phyloP scores from a whole-genome alignment of 2,329 filamentous ascomycete species.

The Arthrobotrys sinensis region DNA sequence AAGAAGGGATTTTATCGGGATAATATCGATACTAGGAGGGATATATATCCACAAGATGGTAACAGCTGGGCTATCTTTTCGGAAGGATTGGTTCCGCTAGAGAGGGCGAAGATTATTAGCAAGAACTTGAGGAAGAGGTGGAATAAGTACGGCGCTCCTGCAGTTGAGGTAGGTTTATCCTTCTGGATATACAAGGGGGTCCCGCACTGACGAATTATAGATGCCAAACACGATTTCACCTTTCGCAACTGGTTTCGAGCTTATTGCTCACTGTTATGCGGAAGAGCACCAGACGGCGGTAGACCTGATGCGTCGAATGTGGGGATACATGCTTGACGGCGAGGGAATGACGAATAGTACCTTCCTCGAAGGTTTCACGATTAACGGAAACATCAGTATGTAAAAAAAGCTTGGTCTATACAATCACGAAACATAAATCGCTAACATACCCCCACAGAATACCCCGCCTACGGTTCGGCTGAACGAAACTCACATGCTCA shows the following conservation, averaged over 20 bases:
- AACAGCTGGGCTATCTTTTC: constrained; percentile 72
- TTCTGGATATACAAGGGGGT: not conserved
- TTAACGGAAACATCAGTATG: constrained; percentile 66
- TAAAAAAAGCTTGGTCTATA: not conserved
- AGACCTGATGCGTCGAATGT: constrained; percentile 66
- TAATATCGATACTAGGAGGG: constrained; percentile 69
- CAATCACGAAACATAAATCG: not conserved
- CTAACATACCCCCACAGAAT: constrained; percentile 61
- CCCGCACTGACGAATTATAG: constrained; percentile 20
- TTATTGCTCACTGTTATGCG: constrained; percentile 69
- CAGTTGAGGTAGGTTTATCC: constrained; percentile 66
- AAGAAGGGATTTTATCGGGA: constrained; percentile 72
- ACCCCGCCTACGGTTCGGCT: constrained; percentile 66
- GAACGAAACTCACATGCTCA: constrained; percentile 71
- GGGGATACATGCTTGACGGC: constrained; percentile 68
- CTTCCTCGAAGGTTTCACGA: constrained; percentile 68
- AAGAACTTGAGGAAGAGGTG: constrained; percentile 68
- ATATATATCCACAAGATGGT: constrained; percentile 75
- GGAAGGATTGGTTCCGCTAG: constrained; percentile 24
- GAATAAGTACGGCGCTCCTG: constrained; percentile 70
- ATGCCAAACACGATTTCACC: constrained; percentile 67
- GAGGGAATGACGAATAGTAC: constrained; percentile 69
- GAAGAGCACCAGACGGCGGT: constrained; percentile 67
- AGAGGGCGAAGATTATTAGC: constrained; percentile 47
- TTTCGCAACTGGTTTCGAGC: constrained; percentile 69